Conservation (phyloP, 805 yeast species). For the Naumovozyma baii region DNA sequence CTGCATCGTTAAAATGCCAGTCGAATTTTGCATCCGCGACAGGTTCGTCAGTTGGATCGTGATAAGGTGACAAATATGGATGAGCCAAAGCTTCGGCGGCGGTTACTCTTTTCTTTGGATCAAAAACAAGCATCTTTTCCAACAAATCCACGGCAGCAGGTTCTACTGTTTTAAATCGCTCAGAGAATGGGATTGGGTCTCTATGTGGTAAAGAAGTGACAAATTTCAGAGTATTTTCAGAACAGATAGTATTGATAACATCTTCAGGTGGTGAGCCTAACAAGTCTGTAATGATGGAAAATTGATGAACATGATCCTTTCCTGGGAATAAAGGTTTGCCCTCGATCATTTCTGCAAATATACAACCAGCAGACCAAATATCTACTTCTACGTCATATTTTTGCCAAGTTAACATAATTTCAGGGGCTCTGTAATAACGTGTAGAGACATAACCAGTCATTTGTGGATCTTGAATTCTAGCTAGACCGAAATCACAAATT, state of each 20-base stretch:
- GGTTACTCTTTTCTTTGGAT: conserved; percentile 86
- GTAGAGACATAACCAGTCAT: conserved; percentile 98
- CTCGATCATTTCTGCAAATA: conserved; percentile 94
- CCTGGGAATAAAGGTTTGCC: conserved; percentile 97
- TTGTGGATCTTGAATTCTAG: conserved; percentile 95
- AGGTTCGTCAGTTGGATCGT: conserved; percentile 96
- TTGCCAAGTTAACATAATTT: conserved; percentile 98
- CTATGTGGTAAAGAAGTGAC: conserved; percentile 89
- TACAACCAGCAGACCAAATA: conserved; percentile 97
- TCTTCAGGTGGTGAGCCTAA: conserved; percentile 95
- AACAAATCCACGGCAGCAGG: conserved; percentile 82
- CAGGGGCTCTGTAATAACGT: conserved; percentile 94
- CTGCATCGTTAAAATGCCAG: conserved; percentile 98
- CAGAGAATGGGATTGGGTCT: conserved; percentile 81
- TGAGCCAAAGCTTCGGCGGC: conserved; percentile 86
- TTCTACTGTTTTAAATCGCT: conserved; percentile 69
- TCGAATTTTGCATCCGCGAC: conserved; percentile 86
- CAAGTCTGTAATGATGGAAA: conserved; percentile 90
- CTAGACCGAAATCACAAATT: conserved; percentile 90
- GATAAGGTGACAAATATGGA: conserved; percentile 89
- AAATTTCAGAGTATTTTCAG: conserved; percentile 88
- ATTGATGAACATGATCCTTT: conserved; percentile 96
- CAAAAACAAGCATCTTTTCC: conserved; percentile 86
- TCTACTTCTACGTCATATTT: conserved; percentile 94
- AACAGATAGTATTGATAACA: conserved; percentile 90